Evolutionary conservation across 23 red algal species (phyloP), one percentile per base, ranked within the genome.

Genomic region (Gracilaria domingensis): DNA sequence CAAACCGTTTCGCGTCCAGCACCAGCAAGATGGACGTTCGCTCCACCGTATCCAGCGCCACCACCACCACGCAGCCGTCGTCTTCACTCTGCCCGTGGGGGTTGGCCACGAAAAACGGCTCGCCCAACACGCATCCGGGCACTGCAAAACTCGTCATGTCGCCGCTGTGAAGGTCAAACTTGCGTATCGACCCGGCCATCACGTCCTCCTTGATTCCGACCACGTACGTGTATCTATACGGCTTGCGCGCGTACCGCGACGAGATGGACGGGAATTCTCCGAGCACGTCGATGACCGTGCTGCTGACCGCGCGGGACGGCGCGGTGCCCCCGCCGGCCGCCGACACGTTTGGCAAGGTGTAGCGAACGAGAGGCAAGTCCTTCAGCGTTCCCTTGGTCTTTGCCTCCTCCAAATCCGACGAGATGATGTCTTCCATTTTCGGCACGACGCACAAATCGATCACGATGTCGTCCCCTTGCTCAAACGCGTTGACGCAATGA

Each of bases 21-120:
- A 86, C 91, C 4, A 80, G 13, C 67, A 94, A 38, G 44, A 47
- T 40, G 18, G 76, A 82, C 8, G 24, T 70, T 25, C 78, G 12
- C 42, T 81, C 45, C 75, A 12, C 45, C 13, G 71, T 81, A 25
- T 86, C 71, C 9, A 86, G 74, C 36, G 42, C 60, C 29, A 94
- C 36, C 14, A 69, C 83, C 23, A 94, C 32, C 50, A 94, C 32
- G 42, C 75, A 81, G 33, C 91, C 91, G 69, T 86, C 91, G 58
- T 94, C 91, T 45, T 94, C 91, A 34, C 33, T 47, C 11, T 57
- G 9, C 12, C 81, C 70, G n/a, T 21, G 29, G 0, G 91, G 91
- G 58, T 80, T 55, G 2, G 67, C 34, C 0, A 94, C 91, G 38
- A 94, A 94, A 24, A 80, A 26, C 17, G 82, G 66, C 50, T 94